These are phyloP conservation scores for Amphicarpaea edgeworthii DNA, from an alignment of 306 rosid species.

Conservation along the genomic window DNA sequence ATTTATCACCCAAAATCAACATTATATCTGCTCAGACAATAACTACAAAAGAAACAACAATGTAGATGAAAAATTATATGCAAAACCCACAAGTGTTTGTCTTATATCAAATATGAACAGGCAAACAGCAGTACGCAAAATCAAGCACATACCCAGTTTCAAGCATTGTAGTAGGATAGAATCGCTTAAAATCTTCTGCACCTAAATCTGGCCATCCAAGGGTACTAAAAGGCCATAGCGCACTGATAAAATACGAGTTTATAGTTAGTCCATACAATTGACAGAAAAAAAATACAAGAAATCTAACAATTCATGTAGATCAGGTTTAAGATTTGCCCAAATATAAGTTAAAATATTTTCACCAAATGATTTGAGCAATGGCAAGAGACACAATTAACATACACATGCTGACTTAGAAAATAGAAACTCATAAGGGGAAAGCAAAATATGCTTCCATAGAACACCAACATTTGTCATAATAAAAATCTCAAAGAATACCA, in stretches of 20 bases:
- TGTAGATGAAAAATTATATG: constrained; percentile 18
- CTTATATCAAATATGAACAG: constrained; percentile 17
- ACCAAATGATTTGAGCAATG: not conserved
- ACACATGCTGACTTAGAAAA: not conserved
- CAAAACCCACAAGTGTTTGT: not conserved
- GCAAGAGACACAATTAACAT: not conserved
- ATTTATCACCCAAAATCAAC: constrained; percentile 17
- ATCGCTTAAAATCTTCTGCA: constrained; percentile 79
- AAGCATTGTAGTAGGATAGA: constrained; percentile 96
- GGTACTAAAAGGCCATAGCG: constrained; percentile 97
- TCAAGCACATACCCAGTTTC: constrained; percentile 84
- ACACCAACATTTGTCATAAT: not conserved
- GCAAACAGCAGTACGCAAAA: constrained; percentile 4
- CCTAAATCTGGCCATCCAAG: constrained; percentile 96
- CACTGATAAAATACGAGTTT: constrained; percentile 60
- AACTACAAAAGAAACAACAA: not conserved
- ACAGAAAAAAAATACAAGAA: constrained; percentile 10
- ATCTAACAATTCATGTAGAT: constrained; percentile 3
- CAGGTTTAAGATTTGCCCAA: constrained; percentile 16
- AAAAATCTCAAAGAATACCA: not conserved
- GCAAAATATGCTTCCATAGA: not conserved
- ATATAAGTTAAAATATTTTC: not conserved
- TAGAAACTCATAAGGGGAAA: not conserved
- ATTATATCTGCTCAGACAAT: not conserved
- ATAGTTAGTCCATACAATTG: constrained; percentile 26